Base-by-base conservation (phyloP, 2,329 filamentous ascomycete species). In the Aspergillus fumigatiaffinis region DNA sequence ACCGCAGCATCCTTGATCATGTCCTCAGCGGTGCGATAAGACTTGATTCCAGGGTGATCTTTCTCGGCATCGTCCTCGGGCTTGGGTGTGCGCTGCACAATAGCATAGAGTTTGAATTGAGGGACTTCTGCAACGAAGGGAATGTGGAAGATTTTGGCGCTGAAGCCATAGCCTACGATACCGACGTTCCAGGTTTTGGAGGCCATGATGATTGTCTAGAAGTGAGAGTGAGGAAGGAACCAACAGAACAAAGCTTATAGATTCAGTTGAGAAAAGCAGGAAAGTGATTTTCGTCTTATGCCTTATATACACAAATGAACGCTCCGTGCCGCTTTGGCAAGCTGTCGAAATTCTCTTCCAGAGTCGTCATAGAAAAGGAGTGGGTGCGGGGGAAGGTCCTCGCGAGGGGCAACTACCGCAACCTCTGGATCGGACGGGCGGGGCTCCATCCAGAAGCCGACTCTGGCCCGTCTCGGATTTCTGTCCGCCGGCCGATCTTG, bases 71-170 rank as follows among this genome's bases (percentile, higher is more conserved):
- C 88, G 71, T 88, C 82, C 53, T 80, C 77, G 2, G 82, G 74
- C 62, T 82, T 84, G 5, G 89, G 89, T 4, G 78, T 84, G 58
- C 90, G 86, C 74, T 94, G 90, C 28, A 93, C 87, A 64, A 94
- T 86, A 61, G 87, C 85, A 69, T 91, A 84, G 21, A 93, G 84
- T 53, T 80, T 85, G 70, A 92, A 81, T 54, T 83, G 78, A 6
- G 86, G 80, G 0, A 87, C 84, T 29, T 82, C 80, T 53, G 78
- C 77, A 74, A 94, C 82, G 75, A 92, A 89, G 60, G 90, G 90
- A 69, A 93, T 91, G 74, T 94, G 90, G 76, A 93, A 94, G 76
- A 89, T 81, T 71, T 92, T 92, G 74, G 90, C 90, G 55, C 81
- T 83, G 68, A 85, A 72, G 65, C 84, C 84, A 70, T 85, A 86